Base-by-base conservation (phyloP, 371 early-diverging fungal species). In the Dipsacomyces acuminosporus region DNA sequence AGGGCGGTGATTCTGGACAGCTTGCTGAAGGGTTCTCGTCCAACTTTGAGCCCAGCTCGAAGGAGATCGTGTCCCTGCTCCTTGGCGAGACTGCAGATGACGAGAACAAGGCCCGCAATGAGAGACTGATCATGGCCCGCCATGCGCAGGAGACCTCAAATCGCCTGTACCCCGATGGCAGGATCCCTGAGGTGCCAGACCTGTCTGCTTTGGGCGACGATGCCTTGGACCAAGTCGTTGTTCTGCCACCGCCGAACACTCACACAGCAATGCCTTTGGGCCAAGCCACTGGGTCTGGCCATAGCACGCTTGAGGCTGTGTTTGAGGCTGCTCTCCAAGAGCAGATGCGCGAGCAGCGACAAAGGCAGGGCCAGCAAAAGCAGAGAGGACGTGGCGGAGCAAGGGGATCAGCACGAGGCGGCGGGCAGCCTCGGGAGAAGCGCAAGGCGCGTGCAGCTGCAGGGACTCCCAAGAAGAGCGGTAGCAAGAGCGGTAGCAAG, bases 41-140 rank as follows among this genome's bases (percentile, higher is more conserved):
- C 0, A 63, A 59, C 83, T 84, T 85, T 24, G 90, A 90, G 52
- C 85, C 89, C 46, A 90, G 88, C 64, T 88, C 91, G 7, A 82
- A 86, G 49, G 93, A 93, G 70, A 90, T 93, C 56, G 86, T 89
- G 21, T 89, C 90, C 13, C 71, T 91, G 59, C 72, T 93, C 40
- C 71, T 93, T 59, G 92, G 90, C 63, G 90, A 91, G 51, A 86
- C 87, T 45, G 80, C 73, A 34, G 60, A 71, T 48, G 71, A 72
- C 41, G 77, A 66, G 42, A 51, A 70, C 56, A 47, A 58, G 1
- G 41, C 52, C 25, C 62, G 57, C 36, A 53, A 45, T 24, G 54
- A 56, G 23, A 43, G 64, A 14, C 48, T 74, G 34, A n/a, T 30
- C 17, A 55, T 54, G 59, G 61, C 60, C 0, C 66, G 73, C 18